Base-by-base conservation (phyloP, 2,329 filamentous ascomycete genomes). In the Botryotinia calthae region DNA sequence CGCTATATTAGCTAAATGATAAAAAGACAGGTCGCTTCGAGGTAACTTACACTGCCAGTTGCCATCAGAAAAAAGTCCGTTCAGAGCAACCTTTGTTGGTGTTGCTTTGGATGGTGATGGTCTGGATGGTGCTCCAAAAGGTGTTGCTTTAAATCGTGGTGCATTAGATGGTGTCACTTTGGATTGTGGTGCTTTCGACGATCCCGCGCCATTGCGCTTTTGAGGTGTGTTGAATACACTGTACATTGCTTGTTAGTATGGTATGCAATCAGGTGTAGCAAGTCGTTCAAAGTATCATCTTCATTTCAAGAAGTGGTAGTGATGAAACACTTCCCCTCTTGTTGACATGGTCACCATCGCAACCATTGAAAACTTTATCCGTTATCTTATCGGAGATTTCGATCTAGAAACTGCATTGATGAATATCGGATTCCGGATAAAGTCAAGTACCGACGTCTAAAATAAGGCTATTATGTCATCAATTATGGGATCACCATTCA, bases 1-100 rank as follows among this genome's bases (percentile, higher is more conserved):
- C 22, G 5, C 20, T 51, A 51, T 62, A 20, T 48, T 34, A 48
- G 18, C 31, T 34, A 40, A 28, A 28, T 28, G 14, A 46, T 48
- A 42, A 18, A 46, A 31, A 4, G 4, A 22, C 8, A 34, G 42
- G n/a, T 48, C 18, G 28, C 31, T 6, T 12, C 4, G 31, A 18
- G 16, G 44, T 37, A 68, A 54, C 58, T 58, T 70, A 69, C 73
- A 75, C 4, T 66, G 28, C 73, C 73, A 75, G 2, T 58, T 66
- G 25, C 72, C 69, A 70, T 73, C 73, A 12, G 66, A 69, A 42
- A 75, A 73, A 31, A 73, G 59, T n/a, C 73, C 72, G 25, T 73
- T 75, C 16, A 75, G 56, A 34, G 71, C 37, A 25, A 67, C 62
- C 46, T 64, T 73, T 20, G 59, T 59, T 34, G 54, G 62, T 2